phyloP scores from a whole-genome alignment of 2,329 filamentous ascomycete species.

The Endoconidiophora laricicola region DNA sequence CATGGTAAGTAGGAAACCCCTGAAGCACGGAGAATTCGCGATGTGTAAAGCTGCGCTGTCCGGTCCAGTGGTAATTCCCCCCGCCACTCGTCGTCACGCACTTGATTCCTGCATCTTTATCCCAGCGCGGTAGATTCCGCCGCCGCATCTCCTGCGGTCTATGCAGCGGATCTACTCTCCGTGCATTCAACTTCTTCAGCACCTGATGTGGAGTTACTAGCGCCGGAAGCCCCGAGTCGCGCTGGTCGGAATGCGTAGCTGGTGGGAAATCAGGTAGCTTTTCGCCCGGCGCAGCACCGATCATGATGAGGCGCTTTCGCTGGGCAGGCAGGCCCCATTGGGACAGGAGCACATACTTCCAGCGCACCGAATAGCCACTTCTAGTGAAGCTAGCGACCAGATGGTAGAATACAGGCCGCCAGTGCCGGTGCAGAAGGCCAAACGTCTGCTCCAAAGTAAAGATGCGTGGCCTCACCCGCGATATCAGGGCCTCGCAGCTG shows the following conservation, averaged over 20 bases:
- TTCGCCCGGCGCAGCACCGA: constrained; percentile 52
- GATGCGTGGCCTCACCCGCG: constrained; percentile 44
- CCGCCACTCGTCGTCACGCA: constrained; percentile 51
- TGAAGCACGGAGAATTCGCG: constrained; percentile 54
- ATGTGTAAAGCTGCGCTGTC: constrained; percentile 43
- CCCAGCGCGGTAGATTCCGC: constrained; percentile 23
- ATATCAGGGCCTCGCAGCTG: constrained; percentile 37
- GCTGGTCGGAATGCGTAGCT: constrained; percentile 37
- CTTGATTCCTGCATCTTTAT: constrained; percentile 30
- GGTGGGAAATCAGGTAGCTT: constrained; percentile 46
- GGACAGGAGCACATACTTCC: constrained; percentile 40
- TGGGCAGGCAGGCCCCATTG: constrained; percentile 35
- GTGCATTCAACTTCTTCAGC: constrained; percentile 21
- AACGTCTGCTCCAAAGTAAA: constrained; percentile 68
- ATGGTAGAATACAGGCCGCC: constrained; percentile 37
- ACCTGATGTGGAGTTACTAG: constrained; percentile 30
- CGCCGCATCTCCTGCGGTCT: constrained; percentile 19
- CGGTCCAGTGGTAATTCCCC: constrained; percentile 48
- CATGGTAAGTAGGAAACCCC: constrained; percentile 46
- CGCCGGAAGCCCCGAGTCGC: constrained; percentile 18
- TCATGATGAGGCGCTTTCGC: constrained; percentile 36
- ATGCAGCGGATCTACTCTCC: constrained; percentile 24
- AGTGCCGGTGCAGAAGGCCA: constrained; percentile 40
- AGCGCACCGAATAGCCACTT: constrained; percentile 52
- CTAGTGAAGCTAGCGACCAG: constrained; percentile 48